Percentiles rank a stretch among this genome's conserved stretches.
phyloP scores from a whole-genome alignment of 345 rosid species.

The Euphorbia peplus region DNA sequence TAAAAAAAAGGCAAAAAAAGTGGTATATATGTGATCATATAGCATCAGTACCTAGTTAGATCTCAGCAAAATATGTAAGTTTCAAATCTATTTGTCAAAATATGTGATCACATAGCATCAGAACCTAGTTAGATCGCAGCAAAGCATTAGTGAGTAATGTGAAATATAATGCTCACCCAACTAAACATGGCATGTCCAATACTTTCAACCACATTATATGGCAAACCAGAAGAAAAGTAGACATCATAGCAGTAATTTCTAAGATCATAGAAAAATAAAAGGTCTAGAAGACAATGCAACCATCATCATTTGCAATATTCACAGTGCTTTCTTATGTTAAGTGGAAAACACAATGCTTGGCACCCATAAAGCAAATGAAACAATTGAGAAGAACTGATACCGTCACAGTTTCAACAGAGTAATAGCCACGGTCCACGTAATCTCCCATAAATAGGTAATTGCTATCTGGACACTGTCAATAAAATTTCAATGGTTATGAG shows the following conservation, averaged over 20 bases:
- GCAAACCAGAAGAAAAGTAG: neutral
- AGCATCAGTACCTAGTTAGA: neutral
- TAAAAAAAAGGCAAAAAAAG: too few species aligned
- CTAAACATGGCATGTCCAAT: neutral
- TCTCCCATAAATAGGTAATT: constrained; percentile 97
- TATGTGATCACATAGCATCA: neutral
- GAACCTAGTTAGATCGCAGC: neutral
- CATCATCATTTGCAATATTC: neutral
- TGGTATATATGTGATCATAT: neutral
- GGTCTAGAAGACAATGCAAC: neutral
- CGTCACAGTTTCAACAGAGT: constrained; percentile 95
- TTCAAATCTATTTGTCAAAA: neutral
- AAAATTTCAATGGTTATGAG: constrained; percentile 5
- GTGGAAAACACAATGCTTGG: neutral
- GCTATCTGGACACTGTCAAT: constrained; percentile 84
- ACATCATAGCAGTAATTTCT: neutral
- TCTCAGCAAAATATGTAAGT: neutral
- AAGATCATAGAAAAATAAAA: neutral
- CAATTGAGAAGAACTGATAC: constrained; percentile 36
- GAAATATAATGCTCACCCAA: neutral
- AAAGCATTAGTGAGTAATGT: neutral
- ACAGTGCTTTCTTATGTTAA: neutral
- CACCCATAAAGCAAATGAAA: neutral
- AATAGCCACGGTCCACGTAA: constrained; percentile 94
- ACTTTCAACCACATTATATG: neutral